phyloP scores from a whole-genome alignment of 2,329 filamentous ascomycete genomes.

The Scolecobasidium constrictum region DNA sequence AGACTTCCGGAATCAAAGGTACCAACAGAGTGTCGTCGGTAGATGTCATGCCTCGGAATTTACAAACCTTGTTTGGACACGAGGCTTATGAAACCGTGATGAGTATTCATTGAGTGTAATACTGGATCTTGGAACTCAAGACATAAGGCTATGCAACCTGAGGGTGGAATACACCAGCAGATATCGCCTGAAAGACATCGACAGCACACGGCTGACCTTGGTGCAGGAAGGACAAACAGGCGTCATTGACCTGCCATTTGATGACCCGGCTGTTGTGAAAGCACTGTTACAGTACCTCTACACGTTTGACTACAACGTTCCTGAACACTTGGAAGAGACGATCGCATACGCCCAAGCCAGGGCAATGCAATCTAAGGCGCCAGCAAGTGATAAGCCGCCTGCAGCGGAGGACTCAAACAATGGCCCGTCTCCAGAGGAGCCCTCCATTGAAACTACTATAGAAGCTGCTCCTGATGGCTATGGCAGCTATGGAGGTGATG shows the following conservation, averaged over 20 bases:
- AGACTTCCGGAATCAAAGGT: background rate
- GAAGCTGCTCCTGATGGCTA: no score
- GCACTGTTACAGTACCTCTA: slow-evolving; percentile 1
- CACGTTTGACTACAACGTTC: background rate
- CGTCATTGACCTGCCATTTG: background rate
- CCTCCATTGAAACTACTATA: no score
- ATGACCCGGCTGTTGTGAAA: background rate
- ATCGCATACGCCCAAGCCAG: background rate
- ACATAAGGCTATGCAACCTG: no score
- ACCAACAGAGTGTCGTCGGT: background rate
- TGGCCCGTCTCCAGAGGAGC: no score
- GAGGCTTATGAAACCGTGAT: no score
- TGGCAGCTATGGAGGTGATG: background rate
- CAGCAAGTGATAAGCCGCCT: background rate
- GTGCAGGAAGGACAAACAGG: background rate
- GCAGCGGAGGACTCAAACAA: background rate
- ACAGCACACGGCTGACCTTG: background rate
- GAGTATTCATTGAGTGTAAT: no score
- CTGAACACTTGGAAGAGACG: background rate
- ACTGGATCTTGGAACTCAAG: no score
- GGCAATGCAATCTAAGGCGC: background rate
- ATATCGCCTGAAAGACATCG: background rate
- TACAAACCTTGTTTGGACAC: no score
- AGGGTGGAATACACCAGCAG: no score
- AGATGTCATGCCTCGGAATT: no score